phyloP scores from a whole-genome alignment of 805 yeast genomes.

The Isabelozyma pseudorhagii region DNA sequence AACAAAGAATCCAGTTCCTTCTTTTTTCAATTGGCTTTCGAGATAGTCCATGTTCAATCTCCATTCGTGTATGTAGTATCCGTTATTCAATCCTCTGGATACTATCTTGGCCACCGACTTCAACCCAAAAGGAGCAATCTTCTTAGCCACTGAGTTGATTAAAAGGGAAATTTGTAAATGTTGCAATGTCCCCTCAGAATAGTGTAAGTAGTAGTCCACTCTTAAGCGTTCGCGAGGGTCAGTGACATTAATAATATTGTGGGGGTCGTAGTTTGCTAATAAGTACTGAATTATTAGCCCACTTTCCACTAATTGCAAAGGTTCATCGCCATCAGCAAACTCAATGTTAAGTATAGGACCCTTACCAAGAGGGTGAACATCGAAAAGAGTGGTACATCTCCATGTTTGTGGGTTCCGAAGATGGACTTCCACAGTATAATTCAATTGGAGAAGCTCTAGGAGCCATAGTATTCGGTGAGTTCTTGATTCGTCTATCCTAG shows the following conservation, averaged over 20 bases:
- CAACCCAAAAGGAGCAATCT: constrained; percentile 46
- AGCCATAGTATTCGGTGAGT: constrained; percentile 62
- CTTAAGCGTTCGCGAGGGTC: constrained; percentile 36
- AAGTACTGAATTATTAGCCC: constrained; percentile 39
- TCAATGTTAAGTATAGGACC: constrained; percentile 54
- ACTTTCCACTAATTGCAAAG: constrained; percentile 32
- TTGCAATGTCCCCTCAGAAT: constrained; percentile 61
- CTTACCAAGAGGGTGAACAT: constrained; percentile 62
- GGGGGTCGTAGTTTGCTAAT: constrained; percentile 31
- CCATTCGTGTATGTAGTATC: constrained; percentile 49
- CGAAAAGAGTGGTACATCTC: constrained; percentile 43
- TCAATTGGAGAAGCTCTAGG: constrained; percentile 56
- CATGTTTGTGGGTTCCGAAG: constrained; percentile 45
- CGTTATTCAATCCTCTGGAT: constrained; percentile 44
- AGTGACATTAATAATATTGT: constrained; percentile 20
- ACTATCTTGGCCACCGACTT: constrained; percentile 42
- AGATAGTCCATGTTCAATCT: constrained; percentile 27
- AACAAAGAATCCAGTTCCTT: constrained; percentile 35
- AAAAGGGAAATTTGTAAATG: constrained; percentile 40
- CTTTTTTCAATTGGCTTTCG: constrained; percentile 17
- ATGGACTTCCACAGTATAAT: constrained; percentile 53
- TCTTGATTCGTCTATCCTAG: constrained; percentile 53
- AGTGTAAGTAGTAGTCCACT: constrained; percentile 54
- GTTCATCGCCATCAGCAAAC: constrained; percentile 33
- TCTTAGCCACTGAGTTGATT: constrained; percentile 39